Conservation (phyloP, 2,329 filamentous ascomycete genomes). For the Thelonectria olida region DNA sequence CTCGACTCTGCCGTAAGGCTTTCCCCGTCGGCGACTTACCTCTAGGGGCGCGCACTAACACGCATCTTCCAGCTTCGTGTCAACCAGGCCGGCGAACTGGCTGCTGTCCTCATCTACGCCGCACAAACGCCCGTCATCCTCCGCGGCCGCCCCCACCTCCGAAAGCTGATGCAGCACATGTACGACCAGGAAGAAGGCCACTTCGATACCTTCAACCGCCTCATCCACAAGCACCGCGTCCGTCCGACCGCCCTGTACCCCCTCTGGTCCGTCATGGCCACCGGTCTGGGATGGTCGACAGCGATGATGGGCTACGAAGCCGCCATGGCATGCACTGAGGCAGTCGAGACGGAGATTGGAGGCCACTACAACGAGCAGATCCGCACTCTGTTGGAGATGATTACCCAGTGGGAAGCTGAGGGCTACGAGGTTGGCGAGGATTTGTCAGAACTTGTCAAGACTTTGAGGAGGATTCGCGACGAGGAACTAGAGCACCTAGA, state of each 20-base stretch:
- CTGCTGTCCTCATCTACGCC: slow-evolving; percentile 92
- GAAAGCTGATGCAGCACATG: slow-evolving; percentile 96
- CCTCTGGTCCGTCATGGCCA: slow-evolving; percentile 83
- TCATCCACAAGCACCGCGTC: slow-evolving; percentile 87
- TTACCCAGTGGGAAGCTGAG: slow-evolving; percentile 75
- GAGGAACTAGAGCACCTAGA: slow-evolving; percentile 98
- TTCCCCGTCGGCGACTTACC: neutral
- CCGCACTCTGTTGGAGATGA: slow-evolving; percentile 81
- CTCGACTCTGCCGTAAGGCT: slow-evolving; percentile 74
- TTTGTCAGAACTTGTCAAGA: slow-evolving; percentile 74
- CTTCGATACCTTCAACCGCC: slow-evolving; percentile 82
- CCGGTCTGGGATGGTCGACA: slow-evolving; percentile 87
- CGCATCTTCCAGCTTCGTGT: slow-evolving; percentile 74
- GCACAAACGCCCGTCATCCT: slow-evolving; percentile 87
- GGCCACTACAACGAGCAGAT: slow-evolving; percentile 96
- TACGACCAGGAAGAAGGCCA: slow-evolving; percentile 95
- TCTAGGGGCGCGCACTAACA: slow-evolving; percentile 13
- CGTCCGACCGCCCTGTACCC: slow-evolving; percentile 94
- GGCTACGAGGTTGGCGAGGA: slow-evolving; percentile 86
- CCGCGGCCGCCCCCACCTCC: slow-evolving; percentile 83
- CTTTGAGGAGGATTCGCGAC: slow-evolving; percentile 85
- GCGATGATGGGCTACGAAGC: slow-evolving; percentile 90
- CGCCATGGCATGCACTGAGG: slow-evolving; percentile 98
- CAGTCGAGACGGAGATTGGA: slow-evolving; percentile 97
- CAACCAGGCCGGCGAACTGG: slow-evolving; percentile 97